Evolutionary conservation across 192 early-diverging fungal species (phyloP), one percentile per base, ranked within the genome.

Genomic region (Gonapodya prolifera): DNA sequence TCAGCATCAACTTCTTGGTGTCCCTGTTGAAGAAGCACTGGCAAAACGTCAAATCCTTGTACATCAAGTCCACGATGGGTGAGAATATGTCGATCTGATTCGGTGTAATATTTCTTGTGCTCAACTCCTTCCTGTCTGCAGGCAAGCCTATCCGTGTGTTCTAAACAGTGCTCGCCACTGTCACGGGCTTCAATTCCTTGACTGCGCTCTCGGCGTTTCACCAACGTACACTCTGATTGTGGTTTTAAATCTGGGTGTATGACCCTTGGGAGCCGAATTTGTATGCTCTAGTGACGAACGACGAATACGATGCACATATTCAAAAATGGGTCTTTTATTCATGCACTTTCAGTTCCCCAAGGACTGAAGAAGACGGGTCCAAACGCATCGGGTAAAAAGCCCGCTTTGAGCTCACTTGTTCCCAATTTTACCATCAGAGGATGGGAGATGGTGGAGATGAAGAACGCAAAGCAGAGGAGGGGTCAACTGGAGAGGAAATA

Each of bases 11-110:
- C 93, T 98, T 98, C 89, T 87, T 98, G 82, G 95, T 98, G 35
- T 96, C 95, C 70, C 86, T 98, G 78, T 87, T 98, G 80, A 98
- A 98, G 94, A 98, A 96, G 91, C 91, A 95, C 92, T 98, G 96
- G 96, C 96, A 98, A 86, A 98, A 98, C 92, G 92, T 98, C 86
- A 94, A 92, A 89, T 95, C 95, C 80, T 88, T 98, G 79, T 96
- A 91, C 92, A 90, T 98, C 90, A 98, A 96, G 93, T 92, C 90
- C 80, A 92, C 92, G 81, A 98, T 97, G 96, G 95, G 95, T 61
- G 45, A 61, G 45, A 16, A 23, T 61, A 61, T 61, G 8, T 23
- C 45, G 45, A 61, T 23, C 45, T 23, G 45, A 23, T 23, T 61
- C 45, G 23, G 8, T 61, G 8, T 8, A 61, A 61, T 23, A 61